phyloP scores from a whole-genome alignment of 768 basidiomycete species.

The Mycena pura region DNA sequence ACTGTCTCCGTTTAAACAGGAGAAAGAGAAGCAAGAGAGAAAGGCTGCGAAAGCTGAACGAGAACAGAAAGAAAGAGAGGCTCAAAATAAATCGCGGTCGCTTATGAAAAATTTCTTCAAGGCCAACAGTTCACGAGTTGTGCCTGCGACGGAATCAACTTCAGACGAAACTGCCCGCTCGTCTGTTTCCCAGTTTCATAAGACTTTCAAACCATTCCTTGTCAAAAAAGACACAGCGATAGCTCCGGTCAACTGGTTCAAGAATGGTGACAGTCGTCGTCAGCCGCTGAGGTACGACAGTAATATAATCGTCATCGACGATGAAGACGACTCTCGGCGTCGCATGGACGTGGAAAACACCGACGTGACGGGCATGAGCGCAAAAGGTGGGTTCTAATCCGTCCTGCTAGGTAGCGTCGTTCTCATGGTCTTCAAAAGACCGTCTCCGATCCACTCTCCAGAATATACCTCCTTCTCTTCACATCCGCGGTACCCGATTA shows the following conservation, averaged over 20 bases:
- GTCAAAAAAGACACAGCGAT: slow-evolving; percentile 76
- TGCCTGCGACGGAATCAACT: slow-evolving; percentile 32
- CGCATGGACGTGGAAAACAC: slow-evolving; percentile 36
- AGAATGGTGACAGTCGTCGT: slow-evolving; percentile 20
- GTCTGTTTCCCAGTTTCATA: slow-evolving; percentile 69
- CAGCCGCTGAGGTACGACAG: slow-evolving; percentile 32
- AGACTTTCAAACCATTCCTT: slow-evolving; percentile 79
- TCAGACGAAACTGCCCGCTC: slow-evolving; percentile 35
- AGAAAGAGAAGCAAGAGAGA: slow-evolving; percentile 72
- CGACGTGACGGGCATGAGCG: slow-evolving; percentile 42
- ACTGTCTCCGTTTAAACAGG: slow-evolving; percentile 45
- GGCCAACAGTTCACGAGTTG: slow-evolving; percentile 52
- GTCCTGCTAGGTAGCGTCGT: neutral
- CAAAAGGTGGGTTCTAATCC: slow-evolving; percentile 45
- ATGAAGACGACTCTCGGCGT: slow-evolving; percentile 28
- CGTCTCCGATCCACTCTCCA: slow-evolving; percentile 47
- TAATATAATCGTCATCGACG: slow-evolving; percentile 69
- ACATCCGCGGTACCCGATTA: slow-evolving; percentile 26
- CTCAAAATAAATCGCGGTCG: slow-evolving; percentile 74
- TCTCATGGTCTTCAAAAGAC: slow-evolving; percentile 35
- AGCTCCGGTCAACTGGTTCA: slow-evolving; percentile 79
- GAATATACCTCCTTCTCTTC: slow-evolving; percentile 38
- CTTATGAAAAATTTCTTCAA: slow-evolving; percentile 83
- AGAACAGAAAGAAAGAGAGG: slow-evolving; percentile 74
- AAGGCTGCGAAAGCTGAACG: slow-evolving; percentile 73